Base-by-base conservation (phyloP, 768 basidiomycete genomes). In the Stropharia rugosoannulata region DNA sequence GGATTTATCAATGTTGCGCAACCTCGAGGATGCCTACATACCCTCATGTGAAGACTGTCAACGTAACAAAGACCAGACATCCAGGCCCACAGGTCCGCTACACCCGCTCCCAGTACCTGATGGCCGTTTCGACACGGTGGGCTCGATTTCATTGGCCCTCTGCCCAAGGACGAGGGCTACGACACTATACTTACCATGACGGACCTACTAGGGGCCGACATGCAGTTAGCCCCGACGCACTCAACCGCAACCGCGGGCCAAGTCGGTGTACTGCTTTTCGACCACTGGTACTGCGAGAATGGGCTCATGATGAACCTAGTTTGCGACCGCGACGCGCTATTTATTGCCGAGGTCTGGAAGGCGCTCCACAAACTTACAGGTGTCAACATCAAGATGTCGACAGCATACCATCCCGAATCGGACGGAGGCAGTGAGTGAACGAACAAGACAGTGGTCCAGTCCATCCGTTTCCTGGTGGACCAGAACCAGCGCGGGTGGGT, bases 361-460 rank as follows among this genome's bases (percentile, higher is more conserved):
- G 22, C 22, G 2, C 4, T 22, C 2, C 22, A 22, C 4, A 22
- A 22, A 22, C 4, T 22, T 2, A 67, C 71, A 2, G 69, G 74
- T 0, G 59, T 72, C 1, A 60, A 66, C 3, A 53, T 74, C 0
- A 65, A 66, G 25, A 62, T 78, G 58, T 76, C 74, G 0, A 70
- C 71, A 0, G 50, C 73, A 0, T 76, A 67, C 41, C 76, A 79
- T 36, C 75, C 73, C 0, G 64, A 79, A 45, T 76, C 73, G 0
- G 70, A 78, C 54, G 75, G 76, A 0, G 35, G 62, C 1, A 73
- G 67, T 19, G 70, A 79, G 55, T 49, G 64, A 0, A 68, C 66
- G 0, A 75, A 76, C 59, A 70, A 72, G 29, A 76, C 71, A 0
- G 45, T 76, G 0, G 64, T 57, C 27, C 73, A 77, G 48, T 25